Conservation (phyloP, 805 yeast species). For the Nadsonia fulvescens region DNA sequence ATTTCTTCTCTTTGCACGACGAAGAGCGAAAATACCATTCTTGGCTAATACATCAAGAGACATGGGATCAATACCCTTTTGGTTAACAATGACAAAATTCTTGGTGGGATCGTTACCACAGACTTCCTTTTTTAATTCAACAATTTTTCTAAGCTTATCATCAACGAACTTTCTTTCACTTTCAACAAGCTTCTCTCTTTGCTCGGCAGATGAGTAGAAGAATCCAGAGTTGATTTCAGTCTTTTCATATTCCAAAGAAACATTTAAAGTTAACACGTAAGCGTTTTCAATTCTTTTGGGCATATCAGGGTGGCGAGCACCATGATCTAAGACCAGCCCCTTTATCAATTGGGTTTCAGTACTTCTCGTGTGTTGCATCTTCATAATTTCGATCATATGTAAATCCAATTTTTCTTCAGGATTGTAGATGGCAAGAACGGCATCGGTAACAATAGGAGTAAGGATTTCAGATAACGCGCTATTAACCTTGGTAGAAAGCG, state of each 20-base stretch:
- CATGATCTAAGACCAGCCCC: slow-evolving; percentile 92
- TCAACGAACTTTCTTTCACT: slow-evolving; percentile 90
- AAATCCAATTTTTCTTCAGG: slow-evolving; percentile 47
- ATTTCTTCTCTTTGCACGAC: slow-evolving; percentile 97
- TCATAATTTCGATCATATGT: slow-evolving; percentile 96
- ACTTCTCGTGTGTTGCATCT: slow-evolving; percentile 87
- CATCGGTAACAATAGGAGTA: slow-evolving; percentile 92
- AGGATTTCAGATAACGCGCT: slow-evolving; percentile 60
- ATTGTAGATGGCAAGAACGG: slow-evolving; percentile 62
- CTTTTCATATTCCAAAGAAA: slow-evolving; percentile 89
- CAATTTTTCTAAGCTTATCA: slow-evolving; percentile 75
- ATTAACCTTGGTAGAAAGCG: slow-evolving; percentile 73
- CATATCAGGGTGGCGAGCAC: slow-evolving; percentile 99
- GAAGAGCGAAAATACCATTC: slow-evolving; percentile 78
- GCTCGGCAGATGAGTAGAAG: slow-evolving; percentile 87
- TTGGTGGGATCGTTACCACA: slow-evolving; percentile 55
- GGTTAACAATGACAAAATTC: slow-evolving; percentile 88
- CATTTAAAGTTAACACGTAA: slow-evolving; percentile 70
- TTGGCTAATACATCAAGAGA: slow-evolving; percentile 86
- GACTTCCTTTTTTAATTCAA: slow-evolving; percentile 83
- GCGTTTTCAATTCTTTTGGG: slow-evolving; percentile 78
- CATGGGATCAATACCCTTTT: slow-evolving; percentile 98
- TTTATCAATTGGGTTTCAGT: slow-evolving; percentile 65
- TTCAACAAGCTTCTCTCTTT: slow-evolving; percentile 84
- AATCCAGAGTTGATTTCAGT: slow-evolving; percentile 95